Percentiles rank a stretch among this genome's conserved stretches.
These are phyloP conservation scores for Colletotrichum scovillei DNA, from an alignment of 2,329 filamentous ascomycete genomes.

Conservation along the genomic window DNA sequence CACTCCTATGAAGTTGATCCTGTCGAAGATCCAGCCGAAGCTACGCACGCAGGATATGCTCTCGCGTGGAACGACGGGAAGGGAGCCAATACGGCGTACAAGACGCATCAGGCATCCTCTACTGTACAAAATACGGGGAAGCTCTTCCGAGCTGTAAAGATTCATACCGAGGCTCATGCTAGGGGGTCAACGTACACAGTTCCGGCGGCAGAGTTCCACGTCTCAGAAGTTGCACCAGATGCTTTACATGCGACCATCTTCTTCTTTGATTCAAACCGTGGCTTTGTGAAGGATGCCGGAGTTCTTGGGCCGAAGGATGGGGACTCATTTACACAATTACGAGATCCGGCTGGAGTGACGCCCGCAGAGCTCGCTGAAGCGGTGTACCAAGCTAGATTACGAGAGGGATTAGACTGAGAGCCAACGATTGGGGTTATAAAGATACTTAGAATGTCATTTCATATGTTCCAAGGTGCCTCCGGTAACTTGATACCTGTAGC, in stretches of 20 bases:
- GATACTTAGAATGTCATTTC: neutral
- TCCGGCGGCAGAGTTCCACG: constrained; percentile 44
- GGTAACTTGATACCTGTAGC: neutral
- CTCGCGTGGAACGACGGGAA: constrained; percentile 43
- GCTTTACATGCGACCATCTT: constrained; percentile 48
- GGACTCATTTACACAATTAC: constrained; percentile 36
- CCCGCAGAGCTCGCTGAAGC: constrained; percentile 35
- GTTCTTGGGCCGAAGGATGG: constrained; percentile 46
- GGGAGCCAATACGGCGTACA: constrained; percentile 37
- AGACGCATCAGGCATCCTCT: constrained; percentile 41
- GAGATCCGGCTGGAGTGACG: constrained; percentile 39
- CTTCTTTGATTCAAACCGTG: constrained; percentile 48
- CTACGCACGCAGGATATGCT: constrained; percentile 45
- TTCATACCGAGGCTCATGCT: constrained; percentile 25
- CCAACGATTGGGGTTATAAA: neutral
- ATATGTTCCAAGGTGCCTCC: neutral
- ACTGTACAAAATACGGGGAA: constrained; percentile 41
- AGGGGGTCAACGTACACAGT: constrained; percentile 43
- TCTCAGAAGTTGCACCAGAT: constrained; percentile 41
- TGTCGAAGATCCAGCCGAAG: constrained; percentile 26
- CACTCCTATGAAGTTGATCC: constrained; percentile 42
- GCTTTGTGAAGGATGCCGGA: constrained; percentile 43
- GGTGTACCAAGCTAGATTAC: constrained; percentile 34
- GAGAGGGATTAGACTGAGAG: neutral
- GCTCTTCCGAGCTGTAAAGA: constrained; percentile 35